Evolutionary conservation across 2,329 filamentous ascomycete species (phyloP).

Genomic region (Neonectria faginata): DNA sequence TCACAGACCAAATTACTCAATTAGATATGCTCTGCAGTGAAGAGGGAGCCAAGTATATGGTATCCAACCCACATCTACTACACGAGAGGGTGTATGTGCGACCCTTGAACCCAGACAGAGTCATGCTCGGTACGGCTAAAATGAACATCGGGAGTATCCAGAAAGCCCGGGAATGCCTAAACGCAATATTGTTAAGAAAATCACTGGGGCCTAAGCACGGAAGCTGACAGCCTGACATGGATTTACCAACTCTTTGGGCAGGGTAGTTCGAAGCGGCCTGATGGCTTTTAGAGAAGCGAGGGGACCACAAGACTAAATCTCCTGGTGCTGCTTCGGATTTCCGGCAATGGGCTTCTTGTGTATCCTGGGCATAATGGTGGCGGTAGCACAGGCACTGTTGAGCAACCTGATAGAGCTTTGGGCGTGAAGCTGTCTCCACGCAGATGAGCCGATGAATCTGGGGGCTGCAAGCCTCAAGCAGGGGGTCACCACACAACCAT

Average conservation of each 20-base stretch:
- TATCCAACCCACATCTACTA: background rate
- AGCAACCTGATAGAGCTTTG: slow-evolving; percentile 7
- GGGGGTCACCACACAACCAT: slow-evolving; percentile 6
- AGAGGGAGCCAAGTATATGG: background rate
- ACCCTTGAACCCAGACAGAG: background rate
- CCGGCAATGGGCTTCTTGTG: background rate
- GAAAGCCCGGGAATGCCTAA: background rate
- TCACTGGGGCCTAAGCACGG: background rate
- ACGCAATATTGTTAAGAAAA: background rate
- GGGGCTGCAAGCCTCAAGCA: slow-evolving; percentile 9
- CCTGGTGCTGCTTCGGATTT: background rate
- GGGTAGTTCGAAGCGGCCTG: background rate
- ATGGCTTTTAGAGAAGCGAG: slow-evolving; percentile 7
- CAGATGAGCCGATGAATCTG: slow-evolving; percentile 5
- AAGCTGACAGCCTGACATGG: background rate
- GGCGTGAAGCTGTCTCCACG: background rate
- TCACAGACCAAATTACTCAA: background rate
- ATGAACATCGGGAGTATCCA: background rate
- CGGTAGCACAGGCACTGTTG: slow-evolving; percentile 13
- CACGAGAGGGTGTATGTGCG: background rate
- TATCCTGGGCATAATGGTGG: slow-evolving; percentile 1
- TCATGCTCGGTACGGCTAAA: slow-evolving; percentile 13
- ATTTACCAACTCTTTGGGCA: background rate
- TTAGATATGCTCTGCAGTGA: background rate
- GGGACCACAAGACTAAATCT: background rate